Evolutionary conservation across 2,329 filamentous ascomycete genomes (phyloP).

Genomic region (Aureobasidium sp.): DNA sequence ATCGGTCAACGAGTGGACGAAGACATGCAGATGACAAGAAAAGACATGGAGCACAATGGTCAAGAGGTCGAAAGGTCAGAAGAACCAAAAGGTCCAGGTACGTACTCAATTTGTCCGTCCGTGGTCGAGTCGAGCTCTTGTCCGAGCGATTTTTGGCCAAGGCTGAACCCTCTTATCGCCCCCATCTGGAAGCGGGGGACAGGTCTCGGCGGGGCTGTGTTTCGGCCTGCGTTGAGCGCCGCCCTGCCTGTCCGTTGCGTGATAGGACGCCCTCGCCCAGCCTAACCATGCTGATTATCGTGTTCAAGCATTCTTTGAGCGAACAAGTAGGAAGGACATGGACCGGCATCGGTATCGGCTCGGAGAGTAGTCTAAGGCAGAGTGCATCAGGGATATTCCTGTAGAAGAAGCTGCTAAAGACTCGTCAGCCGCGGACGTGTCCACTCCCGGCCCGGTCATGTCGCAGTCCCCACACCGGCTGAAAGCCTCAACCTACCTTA

Average conservation of each 20-base stretch:
- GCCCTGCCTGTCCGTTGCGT: neutral
- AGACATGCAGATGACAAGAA: conserved; percentile 10
- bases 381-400: neutral
- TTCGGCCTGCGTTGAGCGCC: neutral
- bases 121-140: conserved; percentile 1
- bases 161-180: conserved; percentile 11
- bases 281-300: neutral
- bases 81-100: conserved; percentile 1
- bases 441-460: neutral
- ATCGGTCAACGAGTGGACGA: conserved; percentile 9
- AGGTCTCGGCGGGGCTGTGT: conserved; percentile 12
- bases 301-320: neutral
- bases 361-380: neutral
- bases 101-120: conserved; percentile 11
- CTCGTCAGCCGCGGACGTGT: neutral
- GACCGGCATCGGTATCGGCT: neutral
- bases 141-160: conserved; percentile 10
- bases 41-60: neutral
- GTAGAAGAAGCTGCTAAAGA: neutral
- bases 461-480: neutral
- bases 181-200: conserved; percentile 9
- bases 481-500: neutral
- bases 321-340: neutral
- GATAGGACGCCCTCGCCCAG: neutral
- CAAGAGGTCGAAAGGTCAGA: conserved; percentile 5